Percentiles rank a stretch among this genome's conserved stretches.
Conservation (phyloP, 2,329 filamentous ascomycete genomes). For the Calonectria multiphialidica region DNA sequence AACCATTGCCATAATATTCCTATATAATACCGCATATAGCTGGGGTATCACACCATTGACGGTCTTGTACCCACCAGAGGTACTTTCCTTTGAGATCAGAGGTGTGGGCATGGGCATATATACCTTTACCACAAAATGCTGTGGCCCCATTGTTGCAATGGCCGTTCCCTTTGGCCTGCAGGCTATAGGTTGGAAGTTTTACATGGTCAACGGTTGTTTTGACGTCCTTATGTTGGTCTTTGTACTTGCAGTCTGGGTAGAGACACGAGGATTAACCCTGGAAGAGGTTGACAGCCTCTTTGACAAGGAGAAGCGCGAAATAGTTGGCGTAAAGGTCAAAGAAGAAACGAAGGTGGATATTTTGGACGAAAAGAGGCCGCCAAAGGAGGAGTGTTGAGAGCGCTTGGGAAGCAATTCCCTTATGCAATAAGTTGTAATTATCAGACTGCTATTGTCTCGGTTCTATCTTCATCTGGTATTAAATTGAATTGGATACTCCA, state of each 20-base stretch:
- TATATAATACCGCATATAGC: conserved; percentile 63
- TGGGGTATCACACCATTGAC: conserved; percentile 46
- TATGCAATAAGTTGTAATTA: too few relatives aligned
- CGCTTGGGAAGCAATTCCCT: neutral
- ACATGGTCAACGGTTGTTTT: conserved; percentile 41
- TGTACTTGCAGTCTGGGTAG: conserved; percentile 37
- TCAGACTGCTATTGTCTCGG: too few relatives aligned
- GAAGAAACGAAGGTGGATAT: neutral
- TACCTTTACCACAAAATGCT: neutral
- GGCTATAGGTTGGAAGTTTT: conserved; percentile 39
- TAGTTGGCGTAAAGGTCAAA: neutral
- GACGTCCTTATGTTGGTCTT: neutral
- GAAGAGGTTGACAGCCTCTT: neutral
- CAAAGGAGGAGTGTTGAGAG: neutral
- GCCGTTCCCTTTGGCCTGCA: conserved; percentile 32
- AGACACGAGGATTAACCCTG: conserved; percentile 8
- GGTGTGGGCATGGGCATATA: conserved; percentile 47
- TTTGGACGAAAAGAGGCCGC: neutral
- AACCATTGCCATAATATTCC: conserved; percentile 60
- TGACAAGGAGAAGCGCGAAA: neutral
- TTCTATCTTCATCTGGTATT: too few relatives aligned
- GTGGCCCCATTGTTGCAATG: conserved; percentile 2
- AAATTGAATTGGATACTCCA: too few relatives aligned
- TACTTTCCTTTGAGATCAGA: conserved; percentile 60
- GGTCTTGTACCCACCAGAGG: conserved; percentile 60